Evolutionary conservation across 192 early-diverging fungal genomes (phyloP).

Genomic region (Backusella luteola): DNA sequence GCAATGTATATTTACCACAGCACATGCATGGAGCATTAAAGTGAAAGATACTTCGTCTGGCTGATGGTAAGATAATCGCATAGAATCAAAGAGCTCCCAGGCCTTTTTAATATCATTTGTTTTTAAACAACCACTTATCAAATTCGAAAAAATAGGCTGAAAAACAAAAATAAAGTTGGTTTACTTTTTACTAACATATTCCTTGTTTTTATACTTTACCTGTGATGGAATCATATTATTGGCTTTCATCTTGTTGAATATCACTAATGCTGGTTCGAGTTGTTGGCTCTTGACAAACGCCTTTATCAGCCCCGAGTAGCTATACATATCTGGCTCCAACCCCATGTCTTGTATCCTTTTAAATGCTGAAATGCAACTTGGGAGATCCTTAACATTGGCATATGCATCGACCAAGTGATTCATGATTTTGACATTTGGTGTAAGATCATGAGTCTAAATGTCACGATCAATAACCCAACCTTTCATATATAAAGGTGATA

Average conservation of each 20-base stretch:
- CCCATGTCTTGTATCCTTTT: constrained; percentile 53
- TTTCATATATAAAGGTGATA: background rate
- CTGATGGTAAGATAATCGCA: constrained; percentile 71
- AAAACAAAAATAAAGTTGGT: background rate
- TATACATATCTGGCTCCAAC: constrained; percentile 57
- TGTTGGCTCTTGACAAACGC: constrained; percentile 56
- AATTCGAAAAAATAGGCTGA: constrained; percentile 67
- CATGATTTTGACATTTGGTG: constrained; percentile 68
- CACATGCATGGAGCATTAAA: constrained; percentile 92
- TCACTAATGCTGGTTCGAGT: constrained; percentile 69
- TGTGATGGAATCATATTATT: constrained; percentile 50
- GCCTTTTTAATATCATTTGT: constrained; percentile 69
- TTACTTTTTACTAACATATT: background rate
- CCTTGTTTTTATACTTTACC: background rate
- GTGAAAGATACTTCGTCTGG: constrained; percentile 82
- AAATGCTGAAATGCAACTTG: constrained; percentile 62
- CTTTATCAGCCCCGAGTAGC: constrained; percentile 73
- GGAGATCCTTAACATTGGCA: constrained; percentile 60
- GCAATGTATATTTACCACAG: constrained; percentile 44
- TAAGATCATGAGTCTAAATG: constrained; percentile 55
- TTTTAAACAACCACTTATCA: constrained; percentile 83
- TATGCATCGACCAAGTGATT: constrained; percentile 82
- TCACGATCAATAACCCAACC: background rate
- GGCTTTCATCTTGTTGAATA: constrained; percentile 78
- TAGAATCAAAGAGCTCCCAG: constrained; percentile 89